phyloP scores from a whole-genome alignment of 768 basidiomycete species.

The Kondoa malvinella region DNA sequence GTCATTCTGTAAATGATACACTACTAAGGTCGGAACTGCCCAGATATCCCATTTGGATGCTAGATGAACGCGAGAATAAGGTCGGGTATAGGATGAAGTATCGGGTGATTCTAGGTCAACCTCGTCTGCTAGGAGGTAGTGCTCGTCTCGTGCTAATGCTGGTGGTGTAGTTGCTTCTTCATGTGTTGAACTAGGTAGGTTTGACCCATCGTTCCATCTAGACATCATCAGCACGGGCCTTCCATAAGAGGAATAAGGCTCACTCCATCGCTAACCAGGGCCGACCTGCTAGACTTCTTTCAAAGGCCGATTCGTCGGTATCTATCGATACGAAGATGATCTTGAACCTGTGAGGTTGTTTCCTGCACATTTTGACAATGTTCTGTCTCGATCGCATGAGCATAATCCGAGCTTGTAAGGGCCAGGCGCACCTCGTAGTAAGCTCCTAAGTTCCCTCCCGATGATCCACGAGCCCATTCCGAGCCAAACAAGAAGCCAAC shows the following conservation, averaged over 20 bases:
- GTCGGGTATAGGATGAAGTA: slow-evolving; percentile 20
- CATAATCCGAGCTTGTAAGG: neutral
- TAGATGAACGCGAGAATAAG: slow-evolving; percentile 23
- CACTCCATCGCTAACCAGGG: slow-evolving; percentile 23
- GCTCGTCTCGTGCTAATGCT: slow-evolving; percentile 12
- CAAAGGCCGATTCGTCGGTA: slow-evolving; percentile 9
- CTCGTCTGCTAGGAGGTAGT: slow-evolving; percentile 24
- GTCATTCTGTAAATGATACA: slow-evolving; percentile 19
- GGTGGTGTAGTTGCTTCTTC: slow-evolving; percentile 2
- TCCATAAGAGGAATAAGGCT: no score
- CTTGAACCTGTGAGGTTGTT: slow-evolving; percentile 22
- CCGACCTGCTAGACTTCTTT: slow-evolving; percentile 8
- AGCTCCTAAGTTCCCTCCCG: neutral
- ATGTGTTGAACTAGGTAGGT: neutral
- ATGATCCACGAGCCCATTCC: slow-evolving; percentile 3
- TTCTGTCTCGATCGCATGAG: neutral
- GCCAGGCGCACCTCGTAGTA: neutral
- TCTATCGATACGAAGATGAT: slow-evolving; percentile 24
- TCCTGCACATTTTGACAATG: neutral
- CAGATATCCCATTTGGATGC: slow-evolving; percentile 21
- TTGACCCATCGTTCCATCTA: slow-evolving; percentile 26
- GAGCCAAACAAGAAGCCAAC: slow-evolving; percentile 23
- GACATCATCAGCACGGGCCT: no score
- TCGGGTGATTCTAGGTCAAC: slow-evolving; percentile 21
- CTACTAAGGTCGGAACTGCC: slow-evolving; percentile 19